Evolutionary conservation across 2,329 filamentous ascomycete species (phyloP).

Genomic region (Xylaria sp.): DNA sequence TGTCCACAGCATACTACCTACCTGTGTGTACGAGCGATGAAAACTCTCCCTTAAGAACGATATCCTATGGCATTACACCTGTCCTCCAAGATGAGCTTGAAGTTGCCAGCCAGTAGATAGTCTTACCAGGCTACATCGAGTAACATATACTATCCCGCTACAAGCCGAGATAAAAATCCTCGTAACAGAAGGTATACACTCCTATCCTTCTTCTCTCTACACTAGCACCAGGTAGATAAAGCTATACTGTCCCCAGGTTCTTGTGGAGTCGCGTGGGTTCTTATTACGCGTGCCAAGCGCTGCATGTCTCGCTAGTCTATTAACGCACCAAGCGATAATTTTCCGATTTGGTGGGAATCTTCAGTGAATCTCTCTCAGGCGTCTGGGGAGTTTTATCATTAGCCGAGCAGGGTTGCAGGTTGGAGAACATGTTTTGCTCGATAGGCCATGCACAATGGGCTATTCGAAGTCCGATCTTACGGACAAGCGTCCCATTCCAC

Average conservation of each 20-base stretch:
- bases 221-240: background rate
- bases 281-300: constrained; percentile 31
- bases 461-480: constrained; percentile 37
- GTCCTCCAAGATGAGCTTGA: background rate
- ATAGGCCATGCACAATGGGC: constrained; percentile 23
- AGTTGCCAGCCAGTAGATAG: background rate
- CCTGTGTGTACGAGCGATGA: background rate
- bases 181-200: background rate
- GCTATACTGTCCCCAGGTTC: constrained; percentile 18
- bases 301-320: constrained; percentile 37
- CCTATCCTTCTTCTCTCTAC: constrained; percentile 3
- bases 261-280: constrained; percentile 17
- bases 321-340: constrained; percentile 36
- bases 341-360: constrained; percentile 36
- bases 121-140: constrained; percentile 13
- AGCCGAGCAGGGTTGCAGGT: constrained; percentile 33
- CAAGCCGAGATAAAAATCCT: constrained; percentile 2
- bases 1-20: constrained; percentile 5
- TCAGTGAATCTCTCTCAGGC: constrained; percentile 25
- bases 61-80: background rate
- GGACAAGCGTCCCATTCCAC: constrained; percentile 17
- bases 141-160: background rate
- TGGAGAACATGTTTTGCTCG: constrained; percentile 16
- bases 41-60: background rate
- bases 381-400: constrained; percentile 33